Base-by-base conservation (phyloP, 805 yeast species). In the Spathaspora sp. region DNA sequence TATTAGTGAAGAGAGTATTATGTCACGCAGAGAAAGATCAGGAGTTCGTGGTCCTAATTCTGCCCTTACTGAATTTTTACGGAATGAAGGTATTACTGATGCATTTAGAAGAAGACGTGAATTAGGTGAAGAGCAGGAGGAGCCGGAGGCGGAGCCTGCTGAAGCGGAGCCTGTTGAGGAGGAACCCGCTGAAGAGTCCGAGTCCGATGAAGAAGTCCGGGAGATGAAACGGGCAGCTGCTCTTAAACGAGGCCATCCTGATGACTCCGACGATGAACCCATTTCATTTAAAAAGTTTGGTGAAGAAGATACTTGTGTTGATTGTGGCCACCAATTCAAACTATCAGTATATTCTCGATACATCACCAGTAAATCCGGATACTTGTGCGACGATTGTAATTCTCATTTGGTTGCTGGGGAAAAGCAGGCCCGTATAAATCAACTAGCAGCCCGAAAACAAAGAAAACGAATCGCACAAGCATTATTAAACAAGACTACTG, bases 81-180 rank as follows among this genome's bases (percentile, higher is more conserved):
- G 91, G 47, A 89, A 87, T 51, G 96, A 91, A 67, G 97, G 97
- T 35, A 92, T 92, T 69, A 87, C 97, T 1, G 90, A 84, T 52
- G 83, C 82, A 42, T 90, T 90, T 63, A 76, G 91, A 61, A 70
- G 65, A 52, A 60, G 75, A 44, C 54, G 60, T 48, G 57, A 47
- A 35, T 48, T 57, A 26, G 48, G 42, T 66, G 48, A 66, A 68
- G 31, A 65, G 7, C 5, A 4, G 2, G 32, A 29, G 32, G 53
- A 55, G 43, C 49, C 44, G 14, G 49, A 35, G 28, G 61, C 49
- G n/a, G 60, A 52, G 11, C 58, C 28, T 5, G 60, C 42, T 31
- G 50, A 17, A 12, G 29, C 47, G 20, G 51, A 46, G 10, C 5
- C 44, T 12, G 49, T 17, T 39, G n/a, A 29, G 16, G 19, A 38